Evolutionary conservation across 2,329 filamentous ascomycete species (phyloP), one percentile per base, ranked within the genome.

Genomic region (Diaporthe ampelina): DNA sequence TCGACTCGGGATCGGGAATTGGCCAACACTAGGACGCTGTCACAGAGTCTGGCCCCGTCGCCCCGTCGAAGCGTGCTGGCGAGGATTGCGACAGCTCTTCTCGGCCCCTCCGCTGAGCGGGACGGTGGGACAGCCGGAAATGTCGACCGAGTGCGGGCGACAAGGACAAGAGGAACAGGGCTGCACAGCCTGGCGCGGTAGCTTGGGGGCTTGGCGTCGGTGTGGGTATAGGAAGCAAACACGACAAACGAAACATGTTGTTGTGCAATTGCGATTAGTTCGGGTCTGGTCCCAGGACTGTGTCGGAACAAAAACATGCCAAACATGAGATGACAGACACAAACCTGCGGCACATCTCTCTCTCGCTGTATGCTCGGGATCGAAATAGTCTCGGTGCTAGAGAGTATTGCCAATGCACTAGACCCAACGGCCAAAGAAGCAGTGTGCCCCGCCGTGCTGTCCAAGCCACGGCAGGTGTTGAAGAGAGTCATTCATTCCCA

Each of bases 71-170:
- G 19, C 43, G 24, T 37, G 63, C 45, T 54, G 29, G 63, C 63
- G 63, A 26, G 21, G 29, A 68, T 54, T 54, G 48, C 63, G 48
- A 68, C 63, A 54, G n/a, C 10, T 48, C 10, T 26, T 26, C 26
- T 68, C 63, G 48, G 45, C 63, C 48, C 63, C 63, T 54, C 63
- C 63, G 63, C 63, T 68, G 63, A 32, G 63, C 63, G 63, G 63
- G 63, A 54, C 48, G 9, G 45, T 68, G 63, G 63, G 48, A 68
- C 45, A n/a, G 32, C 45, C 63, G 63, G 63, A 68, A 54, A 68
- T 68, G 63, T 68, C 63, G 63, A 68, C 63, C 63, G 63, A 68
- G 63, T 24, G 48, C 45, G 43, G 61, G 45, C 61, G 17, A 43
- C 26, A 43, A 17, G 15, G 40, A 43, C 40, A 10, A 37, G 35